These are phyloP conservation scores for Hysterangium stoloniferum DNA, from an alignment of 768 basidiomycete species.

Conservation along the genomic window DNA sequence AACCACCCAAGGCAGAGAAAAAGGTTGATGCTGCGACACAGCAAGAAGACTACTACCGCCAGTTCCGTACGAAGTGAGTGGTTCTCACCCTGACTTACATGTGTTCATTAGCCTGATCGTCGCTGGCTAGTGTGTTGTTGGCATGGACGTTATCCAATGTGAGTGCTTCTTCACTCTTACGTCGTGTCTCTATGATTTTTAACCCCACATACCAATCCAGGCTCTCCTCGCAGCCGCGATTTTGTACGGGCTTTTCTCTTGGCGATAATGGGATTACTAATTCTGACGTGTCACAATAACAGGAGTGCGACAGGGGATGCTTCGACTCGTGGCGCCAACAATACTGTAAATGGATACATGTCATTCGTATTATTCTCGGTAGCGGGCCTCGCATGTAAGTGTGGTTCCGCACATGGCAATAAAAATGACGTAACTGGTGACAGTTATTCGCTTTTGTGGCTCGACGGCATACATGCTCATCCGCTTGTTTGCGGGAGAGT, in stretches of 20 bases:
- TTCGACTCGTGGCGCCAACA: conserved; percentile 33
- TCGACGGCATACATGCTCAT: conserved; percentile 77
- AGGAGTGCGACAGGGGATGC: conserved; percentile 46
- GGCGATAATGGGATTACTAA: not conserved
- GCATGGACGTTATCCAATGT: conserved; percentile 88
- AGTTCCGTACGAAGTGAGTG: conserved; percentile 78
- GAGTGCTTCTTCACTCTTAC: conserved; percentile 24
- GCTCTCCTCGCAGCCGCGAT: conserved; percentile 69
- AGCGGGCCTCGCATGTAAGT: conserved; percentile 79
- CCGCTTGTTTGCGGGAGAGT: conserved; percentile 86
- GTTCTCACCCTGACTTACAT: conserved; percentile 13
- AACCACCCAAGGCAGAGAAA: conserved; percentile 64
- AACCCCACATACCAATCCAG: conserved; percentile 25
- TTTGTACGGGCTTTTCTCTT: conserved; percentile 36
- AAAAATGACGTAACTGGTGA: conserved; percentile 2
- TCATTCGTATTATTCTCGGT: conserved; percentile 84
- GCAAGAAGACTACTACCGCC: conserved; percentile 84
- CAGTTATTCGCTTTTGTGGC: conserved; percentile 82
- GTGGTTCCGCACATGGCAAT: not conserved
- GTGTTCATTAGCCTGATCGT: conserved; percentile 24
- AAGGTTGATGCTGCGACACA: conserved; percentile 53
- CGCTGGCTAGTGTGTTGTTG: conserved; percentile 51
- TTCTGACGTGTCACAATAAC: conserved; percentile 8
- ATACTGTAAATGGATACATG: conserved; percentile 78
- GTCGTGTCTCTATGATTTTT: not conserved